phyloP scores from a whole-genome alignment of 768 basidiomycete species.

The Kwoniella dendrophila region DNA sequence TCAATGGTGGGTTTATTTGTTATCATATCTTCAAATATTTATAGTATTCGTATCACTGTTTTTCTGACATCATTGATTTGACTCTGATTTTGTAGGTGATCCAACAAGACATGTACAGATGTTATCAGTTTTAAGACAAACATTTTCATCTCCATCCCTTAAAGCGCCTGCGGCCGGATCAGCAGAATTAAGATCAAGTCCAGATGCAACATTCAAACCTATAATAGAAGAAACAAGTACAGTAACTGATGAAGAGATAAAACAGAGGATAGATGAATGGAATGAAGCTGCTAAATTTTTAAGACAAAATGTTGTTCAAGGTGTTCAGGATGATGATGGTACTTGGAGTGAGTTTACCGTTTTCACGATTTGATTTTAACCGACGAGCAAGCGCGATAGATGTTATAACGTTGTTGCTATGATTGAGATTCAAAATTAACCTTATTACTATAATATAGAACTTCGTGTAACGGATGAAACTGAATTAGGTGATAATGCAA shows the following conservation, averaged over 20 bases:
- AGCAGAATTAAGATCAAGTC: constrained; percentile 6
- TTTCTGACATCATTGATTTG: no score
- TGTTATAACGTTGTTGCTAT: no score
- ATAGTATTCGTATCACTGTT: neutral
- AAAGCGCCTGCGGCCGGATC: constrained; percentile 31
- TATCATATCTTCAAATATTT: neutral
- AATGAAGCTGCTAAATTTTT: constrained; percentile 74
- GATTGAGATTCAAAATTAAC: neutral
- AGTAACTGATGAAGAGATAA: constrained; percentile 12
- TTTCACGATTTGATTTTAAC: no score
- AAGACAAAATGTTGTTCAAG: constrained; percentile 84
- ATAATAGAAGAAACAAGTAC: constrained; percentile 12
- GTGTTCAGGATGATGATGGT: constrained; percentile 59
- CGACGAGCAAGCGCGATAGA: no score
- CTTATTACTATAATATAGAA: constrained; percentile 57
- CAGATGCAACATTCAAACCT: neutral
- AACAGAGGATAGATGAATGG: constrained; percentile 59
- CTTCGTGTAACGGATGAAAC: constrained; percentile 76
- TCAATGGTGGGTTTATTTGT: constrained; percentile 33
- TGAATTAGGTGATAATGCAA: constrained; percentile 81
- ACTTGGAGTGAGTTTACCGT: constrained; percentile 64
- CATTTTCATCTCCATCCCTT: constrained; percentile 49
- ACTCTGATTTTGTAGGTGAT: constrained; percentile 25
- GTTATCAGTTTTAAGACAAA: constrained; percentile 35
- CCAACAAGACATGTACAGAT: constrained; percentile 29